A percentile compares a stretch with the other conserved stretches of the same genome.
phyloP scores from a whole-genome alignment of 176 grass and related monocot species.

The Musa acuminata region DNA sequence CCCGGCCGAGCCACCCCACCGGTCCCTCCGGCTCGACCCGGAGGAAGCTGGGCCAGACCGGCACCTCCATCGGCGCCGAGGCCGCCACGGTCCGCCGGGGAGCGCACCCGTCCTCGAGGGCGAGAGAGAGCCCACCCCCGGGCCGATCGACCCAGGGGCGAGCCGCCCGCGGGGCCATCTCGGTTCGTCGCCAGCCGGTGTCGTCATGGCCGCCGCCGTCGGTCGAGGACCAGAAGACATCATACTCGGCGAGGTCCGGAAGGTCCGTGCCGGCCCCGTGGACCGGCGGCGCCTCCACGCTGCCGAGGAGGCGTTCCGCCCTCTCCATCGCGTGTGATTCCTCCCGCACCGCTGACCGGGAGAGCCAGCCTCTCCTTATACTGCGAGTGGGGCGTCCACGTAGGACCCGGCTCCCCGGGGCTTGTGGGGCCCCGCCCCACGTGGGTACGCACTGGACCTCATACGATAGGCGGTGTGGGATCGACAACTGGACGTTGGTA shows the following conservation, averaged over 20 bases:
- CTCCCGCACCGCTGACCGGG: too few species aligned
- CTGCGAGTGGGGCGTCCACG: too few species aligned
- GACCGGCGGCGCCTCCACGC: background rate
- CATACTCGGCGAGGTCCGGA: slow-evolving; percentile 10
- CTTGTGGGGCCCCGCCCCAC: too few species aligned
- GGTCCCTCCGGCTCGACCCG: background rate
- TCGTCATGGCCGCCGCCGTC: background rate
- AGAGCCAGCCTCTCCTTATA: background rate
- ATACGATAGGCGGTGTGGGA: background rate
- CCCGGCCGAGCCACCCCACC: background rate
- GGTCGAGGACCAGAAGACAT: slow-evolving; percentile 2
- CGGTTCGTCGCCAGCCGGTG: too few species aligned
- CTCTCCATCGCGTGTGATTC: too few species aligned
- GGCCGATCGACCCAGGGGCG: too few species aligned
- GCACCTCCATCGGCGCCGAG: slow-evolving; percentile 15
- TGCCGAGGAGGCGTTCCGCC: slow-evolving; percentile 8
- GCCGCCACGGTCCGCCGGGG: background rate
- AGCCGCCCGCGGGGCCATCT: too few species aligned
- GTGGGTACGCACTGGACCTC: background rate
- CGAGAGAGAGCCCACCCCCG: slow-evolving; percentile 4
- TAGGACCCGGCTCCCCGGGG: too few species aligned
- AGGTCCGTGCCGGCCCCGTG: background rate
- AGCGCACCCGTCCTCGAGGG: background rate
- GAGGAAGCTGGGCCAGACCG: background rate
- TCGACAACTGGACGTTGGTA: background rate